Evolutionary conservation across 2,329 filamentous ascomycete genomes (phyloP).

Genomic region (Colletotrichum lindemuthianum): DNA sequence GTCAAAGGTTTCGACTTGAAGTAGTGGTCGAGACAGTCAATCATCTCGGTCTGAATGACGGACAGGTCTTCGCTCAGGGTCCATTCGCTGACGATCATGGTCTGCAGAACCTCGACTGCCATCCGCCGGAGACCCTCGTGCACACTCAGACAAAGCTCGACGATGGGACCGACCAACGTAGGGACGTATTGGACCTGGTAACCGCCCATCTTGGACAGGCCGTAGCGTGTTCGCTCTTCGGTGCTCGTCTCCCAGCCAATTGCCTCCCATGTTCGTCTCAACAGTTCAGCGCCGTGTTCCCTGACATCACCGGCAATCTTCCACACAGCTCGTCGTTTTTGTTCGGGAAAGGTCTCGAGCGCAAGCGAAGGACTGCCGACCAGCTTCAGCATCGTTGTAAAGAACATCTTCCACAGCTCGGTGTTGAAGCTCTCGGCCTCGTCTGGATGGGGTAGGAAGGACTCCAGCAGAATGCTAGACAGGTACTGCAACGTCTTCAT

Average conservation of each 20-base stretch:
- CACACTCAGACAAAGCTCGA: conserved; percentile 93
- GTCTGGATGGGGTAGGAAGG: conserved; percentile 87
- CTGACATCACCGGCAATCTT: conserved; percentile 98
- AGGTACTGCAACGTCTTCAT: conserved; percentile 88
- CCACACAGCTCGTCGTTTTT: conserved; percentile 96
- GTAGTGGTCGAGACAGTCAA: conserved; percentile 88
- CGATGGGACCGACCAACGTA: conserved; percentile 87
- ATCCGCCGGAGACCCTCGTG: conserved; percentile 90
- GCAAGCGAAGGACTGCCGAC: conserved; percentile 90
- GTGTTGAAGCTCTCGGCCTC: conserved; percentile 93
- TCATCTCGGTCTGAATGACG: conserved; percentile 94
- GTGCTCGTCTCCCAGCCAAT: conserved; percentile 93
- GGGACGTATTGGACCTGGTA: conserved; percentile 99
- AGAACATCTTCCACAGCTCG: conserved; percentile 93
- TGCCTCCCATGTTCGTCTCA: conserved; percentile 89
- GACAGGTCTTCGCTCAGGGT: conserved; percentile 91
- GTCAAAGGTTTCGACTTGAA: conserved; percentile 91
- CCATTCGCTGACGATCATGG: conserved; percentile 99
- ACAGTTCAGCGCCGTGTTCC: conserved; percentile 86
- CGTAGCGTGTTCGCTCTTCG: conserved; percentile 83
- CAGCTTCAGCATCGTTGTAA: conserved; percentile 86
- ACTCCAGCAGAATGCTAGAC: conserved; percentile 80
- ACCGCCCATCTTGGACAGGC: conserved; percentile 85
- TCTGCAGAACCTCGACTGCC: conserved; percentile 92
- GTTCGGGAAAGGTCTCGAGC: conserved; percentile 94